Evolutionary conservation across 177 flowering plant genomes (phyloP).

Genomic region (Tripterygium wilfordii): DNA sequence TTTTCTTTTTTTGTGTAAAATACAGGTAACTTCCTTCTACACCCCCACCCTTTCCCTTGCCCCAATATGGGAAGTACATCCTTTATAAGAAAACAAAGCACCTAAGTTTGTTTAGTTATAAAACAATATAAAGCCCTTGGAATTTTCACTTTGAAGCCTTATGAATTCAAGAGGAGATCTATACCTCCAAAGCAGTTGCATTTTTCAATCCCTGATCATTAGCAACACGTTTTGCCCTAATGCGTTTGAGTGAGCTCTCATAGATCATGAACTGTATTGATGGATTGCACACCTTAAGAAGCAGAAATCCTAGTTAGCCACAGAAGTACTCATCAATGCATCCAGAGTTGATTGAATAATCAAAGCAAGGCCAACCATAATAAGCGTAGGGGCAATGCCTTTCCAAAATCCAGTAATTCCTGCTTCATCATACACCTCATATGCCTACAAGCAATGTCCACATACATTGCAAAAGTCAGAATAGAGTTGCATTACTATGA

Average conservation of each 20-base stretch:
- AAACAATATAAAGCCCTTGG: too few relatives aligned
- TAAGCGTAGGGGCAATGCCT: slow-evolving; percentile 71
- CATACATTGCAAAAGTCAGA: background rate
- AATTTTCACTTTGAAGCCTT: too few relatives aligned
- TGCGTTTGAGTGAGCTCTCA: slow-evolving; percentile 52
- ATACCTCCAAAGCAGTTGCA: slow-evolving; percentile 65
- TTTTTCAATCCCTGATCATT: slow-evolving; percentile 28
- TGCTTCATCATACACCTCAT: slow-evolving; percentile 62
- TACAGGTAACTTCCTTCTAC: background rate
- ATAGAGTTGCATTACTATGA: too few relatives aligned
- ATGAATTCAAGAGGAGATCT: background rate
- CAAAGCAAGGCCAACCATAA: slow-evolving; percentile 46
- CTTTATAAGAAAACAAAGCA: background rate
- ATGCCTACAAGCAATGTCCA: slow-evolving; percentile 26
- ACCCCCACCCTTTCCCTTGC: background rate
- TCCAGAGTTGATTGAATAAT: background rate
- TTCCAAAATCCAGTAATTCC: slow-evolving; percentile 77
- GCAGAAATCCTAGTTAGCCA: background rate
- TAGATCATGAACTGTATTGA: slow-evolving; percentile 88
- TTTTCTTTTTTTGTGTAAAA: too few relatives aligned
- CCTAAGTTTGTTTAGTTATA: too few relatives aligned
- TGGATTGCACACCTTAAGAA: slow-evolving; percentile 75
- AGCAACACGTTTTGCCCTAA: slow-evolving; percentile 45
- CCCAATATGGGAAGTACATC: background rate
- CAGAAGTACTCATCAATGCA: background rate